Base-by-base conservation (phyloP, 2,329 filamentous ascomycete genomes). In the Alternaria metachromatica region DNA sequence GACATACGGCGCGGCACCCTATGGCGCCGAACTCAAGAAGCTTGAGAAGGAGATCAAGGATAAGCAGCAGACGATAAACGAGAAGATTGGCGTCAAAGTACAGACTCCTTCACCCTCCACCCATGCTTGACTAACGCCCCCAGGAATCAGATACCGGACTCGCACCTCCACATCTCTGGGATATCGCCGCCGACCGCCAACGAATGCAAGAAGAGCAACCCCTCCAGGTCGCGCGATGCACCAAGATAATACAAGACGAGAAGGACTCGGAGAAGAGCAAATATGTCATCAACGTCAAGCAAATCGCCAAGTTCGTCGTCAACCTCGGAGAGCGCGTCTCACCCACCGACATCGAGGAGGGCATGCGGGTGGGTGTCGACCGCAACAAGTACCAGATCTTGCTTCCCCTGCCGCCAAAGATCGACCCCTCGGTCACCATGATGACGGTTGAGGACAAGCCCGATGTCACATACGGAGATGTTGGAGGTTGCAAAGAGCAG, bases 391-490 rank as follows among this genome's bases (percentile, higher is more conserved):
- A 99, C 83, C 96, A 99, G 84, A 99, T 99, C 76, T 90, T 99
- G 81, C 87, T 99, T 51, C 96, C 96, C 37, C 85, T 99, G 58
- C 96, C 96, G 46, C 96, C 96, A 37, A 99, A 98, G 87, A 99
- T 99, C 84, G 96, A 99, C 78, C 95, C 96, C 58, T 97, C 93
- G 73, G 96, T 99, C 71, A 99, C 96, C 43, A 99, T 99, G 96
- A 99, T 99, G 96, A 98, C 96, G 55, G 96, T 99, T 69, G 96
- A 99, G 85, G 96, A 99, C 84, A 99, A 99, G 86, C 96, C 96
- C 15, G 96, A 99, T 81, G 96, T 99, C 66, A 99, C 96, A 67
- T 99, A 99, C 76, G 96, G 96, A 73, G 96, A 99, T 84, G 95
- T 99, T 44, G 96, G 96, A 83, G 96, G 96, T 60, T 98, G 94